Evolutionary conservation across 352 stramenopile genomes (phyloP).

Genomic region (Pythium dissotocum): DNA sequence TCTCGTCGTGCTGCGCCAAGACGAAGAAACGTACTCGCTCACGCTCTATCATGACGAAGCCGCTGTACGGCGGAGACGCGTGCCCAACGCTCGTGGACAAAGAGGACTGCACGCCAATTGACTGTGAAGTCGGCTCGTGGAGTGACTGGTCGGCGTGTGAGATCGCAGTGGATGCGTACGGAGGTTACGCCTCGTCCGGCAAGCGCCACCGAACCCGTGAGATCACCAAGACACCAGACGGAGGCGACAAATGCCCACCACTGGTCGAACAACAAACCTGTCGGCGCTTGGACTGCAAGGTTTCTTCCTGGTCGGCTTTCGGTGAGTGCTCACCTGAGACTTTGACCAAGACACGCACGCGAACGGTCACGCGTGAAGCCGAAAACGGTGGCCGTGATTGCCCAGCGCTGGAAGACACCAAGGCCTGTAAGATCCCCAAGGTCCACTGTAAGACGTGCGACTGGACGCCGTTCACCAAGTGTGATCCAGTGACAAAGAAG

Average conservation of each 20-base stretch:
- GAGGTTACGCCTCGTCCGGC: background rate
- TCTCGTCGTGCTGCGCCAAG: slow-evolving; percentile 37
- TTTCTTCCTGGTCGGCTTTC: slow-evolving; percentile 24
- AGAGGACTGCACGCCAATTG: slow-evolving; percentile 32
- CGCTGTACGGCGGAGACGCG: slow-evolving; percentile 35
- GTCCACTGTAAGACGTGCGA: slow-evolving; percentile 54
- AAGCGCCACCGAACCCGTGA: slow-evolving; percentile 34
- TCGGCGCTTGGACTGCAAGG: slow-evolving; percentile 39
- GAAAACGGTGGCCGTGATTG: slow-evolving; percentile 30
- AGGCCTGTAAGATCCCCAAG: slow-evolving; percentile 37
- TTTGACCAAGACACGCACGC: slow-evolving; percentile 23
- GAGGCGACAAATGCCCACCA: slow-evolving; percentile 37
- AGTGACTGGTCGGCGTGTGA: slow-evolving; percentile 53
- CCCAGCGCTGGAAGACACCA: slow-evolving; percentile 32
- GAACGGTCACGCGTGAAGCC: slow-evolving; percentile 12
- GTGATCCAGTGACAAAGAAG: slow-evolving; percentile 48
- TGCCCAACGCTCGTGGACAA: slow-evolving; percentile 43
- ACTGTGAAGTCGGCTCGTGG: slow-evolving; percentile 58
- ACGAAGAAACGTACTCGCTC: slow-evolving; percentile 44
- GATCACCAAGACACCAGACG: slow-evolving; percentile 41
- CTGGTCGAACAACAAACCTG: slow-evolving; percentile 49
- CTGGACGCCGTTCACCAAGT: slow-evolving; percentile 49
- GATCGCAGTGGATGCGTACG: slow-evolving; percentile 15
- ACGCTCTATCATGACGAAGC: slow-evolving; percentile 34
- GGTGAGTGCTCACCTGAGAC: slow-evolving; percentile 16